Percentiles rank a stretch among this genome's conserved stretches.
Evolutionary conservation across 129 eudicot species (phyloP).

Genomic region (Chrysanthemum makinoi): DNA sequence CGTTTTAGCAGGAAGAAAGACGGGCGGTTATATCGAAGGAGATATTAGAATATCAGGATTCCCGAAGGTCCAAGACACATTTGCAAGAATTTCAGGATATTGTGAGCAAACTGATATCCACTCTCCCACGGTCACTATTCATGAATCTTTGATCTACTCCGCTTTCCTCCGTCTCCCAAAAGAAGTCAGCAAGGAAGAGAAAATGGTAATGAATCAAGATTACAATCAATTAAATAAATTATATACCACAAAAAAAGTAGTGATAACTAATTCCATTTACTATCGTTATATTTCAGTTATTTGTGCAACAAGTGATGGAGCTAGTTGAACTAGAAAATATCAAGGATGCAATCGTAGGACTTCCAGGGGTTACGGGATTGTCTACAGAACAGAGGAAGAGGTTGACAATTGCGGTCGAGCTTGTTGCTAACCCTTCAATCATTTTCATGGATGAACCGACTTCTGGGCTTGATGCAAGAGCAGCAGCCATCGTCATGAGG

Average conservation of each 20-base stretch:
- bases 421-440: slow-evolving; percentile 94
- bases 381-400: slow-evolving; percentile 85
- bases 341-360: slow-evolving; percentile 72
- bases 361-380: slow-evolving; percentile 73
- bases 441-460: slow-evolving; percentile 96
- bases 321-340: slow-evolving; percentile 65
- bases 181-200: slow-evolving; percentile 34
- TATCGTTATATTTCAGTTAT: slow-evolving; percentile 28
- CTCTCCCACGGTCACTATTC: slow-evolving; percentile 46
- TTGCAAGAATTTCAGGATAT: slow-evolving; percentile 51
- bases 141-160: slow-evolving; percentile 49
- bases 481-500: slow-evolving; percentile 96
- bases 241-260: background rate
- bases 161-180: slow-evolving; percentile 51
- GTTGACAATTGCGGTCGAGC: slow-evolving; percentile 86
- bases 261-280: background rate
- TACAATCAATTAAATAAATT: background rate
- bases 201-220: slow-evolving; percentile 26
- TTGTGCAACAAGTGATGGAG: slow-evolving; percentile 71
- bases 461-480: slow-evolving; percentile 93
- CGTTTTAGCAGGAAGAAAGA: slow-evolving; percentile 59
- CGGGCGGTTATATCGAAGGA: slow-evolving; percentile 49
- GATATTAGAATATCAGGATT: slow-evolving; percentile 52
- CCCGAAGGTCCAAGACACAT: slow-evolving; percentile 46
- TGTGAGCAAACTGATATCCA: slow-evolving; percentile 62